phyloP scores from a whole-genome alignment of 1,284 basidiomycete species.

The Cutaneotrichosporon mucoides region DNA sequence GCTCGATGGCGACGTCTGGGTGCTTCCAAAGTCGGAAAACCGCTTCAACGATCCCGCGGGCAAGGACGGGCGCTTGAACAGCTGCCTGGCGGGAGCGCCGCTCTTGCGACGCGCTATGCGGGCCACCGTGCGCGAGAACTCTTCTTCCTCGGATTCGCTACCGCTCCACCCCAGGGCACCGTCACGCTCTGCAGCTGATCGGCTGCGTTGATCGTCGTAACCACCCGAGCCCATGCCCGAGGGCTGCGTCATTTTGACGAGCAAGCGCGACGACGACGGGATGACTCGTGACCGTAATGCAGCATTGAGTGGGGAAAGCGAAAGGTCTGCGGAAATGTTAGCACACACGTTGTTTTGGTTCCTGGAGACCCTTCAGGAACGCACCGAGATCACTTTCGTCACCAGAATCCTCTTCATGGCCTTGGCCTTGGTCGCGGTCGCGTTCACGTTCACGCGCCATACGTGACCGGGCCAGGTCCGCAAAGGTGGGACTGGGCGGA shows the following conservation, averaged over 20 bases:
- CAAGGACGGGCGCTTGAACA: constrained; percentile 15
- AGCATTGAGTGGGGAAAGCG: constrained; percentile 26
- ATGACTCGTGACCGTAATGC: constrained; percentile 32
- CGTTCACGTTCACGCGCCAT: constrained; percentile 2
- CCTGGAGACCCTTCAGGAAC: constrained; percentile 6
- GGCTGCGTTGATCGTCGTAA: background rate
- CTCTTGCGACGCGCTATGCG: constrained; percentile 22
- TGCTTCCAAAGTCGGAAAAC: background rate
- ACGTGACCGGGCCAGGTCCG: constrained; percentile 11
- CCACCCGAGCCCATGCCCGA: background rate
- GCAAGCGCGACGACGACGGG: constrained; percentile 21
- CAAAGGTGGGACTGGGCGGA: constrained; percentile 14
- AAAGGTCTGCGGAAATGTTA: constrained; percentile 19
- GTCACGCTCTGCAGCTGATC: background rate
- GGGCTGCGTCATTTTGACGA: constrained; percentile 5
- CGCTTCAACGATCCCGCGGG: constrained; percentile 6
- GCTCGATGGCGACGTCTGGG: background rate
- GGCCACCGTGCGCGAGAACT: constrained; percentile 27
- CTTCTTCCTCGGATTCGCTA: constrained; percentile 41
- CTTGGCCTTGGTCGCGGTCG: background rate
- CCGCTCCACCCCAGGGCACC: constrained; percentile 31
- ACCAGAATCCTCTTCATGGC: constrained; percentile 6
- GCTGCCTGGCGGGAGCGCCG: background rate
- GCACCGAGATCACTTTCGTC: constrained; percentile 40
- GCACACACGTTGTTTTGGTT: background rate